Evolutionary conservation across 1,284 basidiomycete species (phyloP).

Genomic region (Phaffia rhodozyma): DNA sequence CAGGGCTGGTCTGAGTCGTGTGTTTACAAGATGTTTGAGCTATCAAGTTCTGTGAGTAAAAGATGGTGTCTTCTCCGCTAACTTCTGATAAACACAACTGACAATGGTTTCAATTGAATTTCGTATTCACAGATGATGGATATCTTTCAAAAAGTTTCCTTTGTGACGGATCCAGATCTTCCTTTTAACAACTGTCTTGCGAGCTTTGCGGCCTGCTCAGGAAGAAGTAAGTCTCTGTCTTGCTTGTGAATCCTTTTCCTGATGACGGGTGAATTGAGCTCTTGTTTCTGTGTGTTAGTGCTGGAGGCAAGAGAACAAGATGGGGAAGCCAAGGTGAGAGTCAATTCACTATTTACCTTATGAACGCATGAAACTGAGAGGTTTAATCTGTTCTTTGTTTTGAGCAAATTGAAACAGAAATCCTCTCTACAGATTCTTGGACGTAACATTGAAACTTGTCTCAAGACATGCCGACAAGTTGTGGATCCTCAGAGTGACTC

Average conservation of each 20-base stretch:
- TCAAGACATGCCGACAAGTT: background rate
- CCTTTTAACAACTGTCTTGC: constrained; percentile 1
- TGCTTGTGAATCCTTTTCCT: background rate
- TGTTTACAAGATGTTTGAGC: constrained; percentile 4
- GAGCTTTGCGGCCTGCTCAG: background rate
- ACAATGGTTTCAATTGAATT: no score
- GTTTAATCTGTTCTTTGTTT: background rate
- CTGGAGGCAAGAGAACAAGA: constrained; percentile 1
- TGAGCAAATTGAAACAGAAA: background rate
- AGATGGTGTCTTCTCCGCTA: background rate
- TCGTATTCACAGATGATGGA: constrained; percentile 1
- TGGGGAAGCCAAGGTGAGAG: background rate
- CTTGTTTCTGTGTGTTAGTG: background rate
- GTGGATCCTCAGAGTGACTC: background rate
- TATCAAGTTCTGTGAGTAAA: background rate
- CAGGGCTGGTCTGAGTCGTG: background rate
- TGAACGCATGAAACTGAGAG: background rate
- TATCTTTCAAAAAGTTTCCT: background rate
- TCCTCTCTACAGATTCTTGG: background rate
- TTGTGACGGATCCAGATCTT: background rate
- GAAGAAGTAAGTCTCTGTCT: background rate
- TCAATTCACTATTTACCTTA: background rate
- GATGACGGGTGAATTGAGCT: background rate
- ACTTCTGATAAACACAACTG: no score
- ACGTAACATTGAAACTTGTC: background rate